A percentile compares a stretch with the other conserved stretches of the same genome.
Conservation (phyloP, 805 yeast genomes). For the Hanseniaspora osmophila region DNA sequence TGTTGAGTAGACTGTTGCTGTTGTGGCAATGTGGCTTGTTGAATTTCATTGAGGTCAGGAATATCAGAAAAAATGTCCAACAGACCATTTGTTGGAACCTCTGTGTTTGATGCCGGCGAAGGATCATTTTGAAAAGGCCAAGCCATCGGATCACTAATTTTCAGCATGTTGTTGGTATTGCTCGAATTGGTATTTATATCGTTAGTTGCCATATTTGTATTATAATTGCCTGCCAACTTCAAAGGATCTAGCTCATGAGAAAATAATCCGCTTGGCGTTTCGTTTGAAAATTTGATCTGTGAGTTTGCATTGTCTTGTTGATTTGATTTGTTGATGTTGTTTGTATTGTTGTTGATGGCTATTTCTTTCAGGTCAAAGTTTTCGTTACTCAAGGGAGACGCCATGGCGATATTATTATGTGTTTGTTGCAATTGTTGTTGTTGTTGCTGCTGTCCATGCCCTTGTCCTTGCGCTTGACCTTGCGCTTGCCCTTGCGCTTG, state of each 20-base stretch:
- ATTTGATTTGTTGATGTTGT: neutral
- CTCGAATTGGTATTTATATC: neutral
- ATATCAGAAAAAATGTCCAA: conserved; percentile 26
- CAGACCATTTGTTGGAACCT: conserved; percentile 21
- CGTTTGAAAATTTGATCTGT: neutral
- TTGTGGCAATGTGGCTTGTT: neutral
- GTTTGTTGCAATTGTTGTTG: too few relatives aligned
- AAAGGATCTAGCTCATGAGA: neutral
- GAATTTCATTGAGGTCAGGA: conserved; percentile 5
- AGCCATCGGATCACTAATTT: too few relatives aligned
- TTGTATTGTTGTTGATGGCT: neutral
- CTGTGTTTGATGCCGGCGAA: neutral
- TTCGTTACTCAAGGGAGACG: neutral
- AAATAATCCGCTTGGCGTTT: neutral
- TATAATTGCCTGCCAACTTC: neutral
- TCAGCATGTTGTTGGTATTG: too few relatives aligned
- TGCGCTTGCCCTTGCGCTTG: neutral
- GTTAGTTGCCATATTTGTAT: neutral
- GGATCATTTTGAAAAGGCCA: neutral
- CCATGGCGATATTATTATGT: too few relatives aligned
- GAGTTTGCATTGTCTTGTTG: neutral
- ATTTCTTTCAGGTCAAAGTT: neutral
- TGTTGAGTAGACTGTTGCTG: conserved; percentile 5
- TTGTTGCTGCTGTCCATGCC: too few relatives aligned
- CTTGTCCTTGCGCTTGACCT: too few relatives aligned